A percentile compares a stretch with the other conserved stretches of the same genome.
Evolutionary conservation across 768 basidiomycete species (phyloP).

Genomic region (Mycena epipterygia): DNA sequence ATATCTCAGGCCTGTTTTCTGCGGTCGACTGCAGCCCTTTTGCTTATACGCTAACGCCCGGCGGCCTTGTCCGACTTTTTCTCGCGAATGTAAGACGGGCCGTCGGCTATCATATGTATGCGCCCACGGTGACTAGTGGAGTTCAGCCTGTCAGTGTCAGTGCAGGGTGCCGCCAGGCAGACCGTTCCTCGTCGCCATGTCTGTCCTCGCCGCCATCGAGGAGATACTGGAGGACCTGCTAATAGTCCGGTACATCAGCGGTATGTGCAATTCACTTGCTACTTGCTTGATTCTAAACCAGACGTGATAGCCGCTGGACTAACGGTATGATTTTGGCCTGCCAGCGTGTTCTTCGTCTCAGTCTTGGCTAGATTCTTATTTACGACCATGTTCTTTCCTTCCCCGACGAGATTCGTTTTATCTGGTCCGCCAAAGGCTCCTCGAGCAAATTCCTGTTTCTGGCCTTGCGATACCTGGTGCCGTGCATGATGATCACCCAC

Average conservation of each 20-base stretch:
- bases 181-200: not conserved
- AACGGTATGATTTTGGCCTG: not conserved
- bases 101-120: no score
- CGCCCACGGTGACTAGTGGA: no score
- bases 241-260: not conserved
- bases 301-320: slow-evolving; percentile 28
- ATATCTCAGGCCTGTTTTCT: no score
- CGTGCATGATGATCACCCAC: slow-evolving; percentile 45
- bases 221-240: not conserved
- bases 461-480: slow-evolving; percentile 54
- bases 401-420: slow-evolving; percentile 53
- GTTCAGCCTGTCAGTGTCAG: no score
- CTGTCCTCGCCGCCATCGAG: not conserved
- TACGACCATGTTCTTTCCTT: slow-evolving; percentile 60
- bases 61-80: no score
- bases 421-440: slow-evolving; percentile 55
- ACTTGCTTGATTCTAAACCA: no score
- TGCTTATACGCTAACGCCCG: no score
- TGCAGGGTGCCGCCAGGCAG: no score
- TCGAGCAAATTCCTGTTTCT: slow-evolving; percentile 56
- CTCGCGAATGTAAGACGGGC: no score
- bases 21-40: no score
- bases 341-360: not conserved
- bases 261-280: not conserved
- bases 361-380: slow-evolving; percentile 45